Conservation (phyloP, 2,329 filamentous ascomycete genomes). For the Clonostachys byssicola region DNA sequence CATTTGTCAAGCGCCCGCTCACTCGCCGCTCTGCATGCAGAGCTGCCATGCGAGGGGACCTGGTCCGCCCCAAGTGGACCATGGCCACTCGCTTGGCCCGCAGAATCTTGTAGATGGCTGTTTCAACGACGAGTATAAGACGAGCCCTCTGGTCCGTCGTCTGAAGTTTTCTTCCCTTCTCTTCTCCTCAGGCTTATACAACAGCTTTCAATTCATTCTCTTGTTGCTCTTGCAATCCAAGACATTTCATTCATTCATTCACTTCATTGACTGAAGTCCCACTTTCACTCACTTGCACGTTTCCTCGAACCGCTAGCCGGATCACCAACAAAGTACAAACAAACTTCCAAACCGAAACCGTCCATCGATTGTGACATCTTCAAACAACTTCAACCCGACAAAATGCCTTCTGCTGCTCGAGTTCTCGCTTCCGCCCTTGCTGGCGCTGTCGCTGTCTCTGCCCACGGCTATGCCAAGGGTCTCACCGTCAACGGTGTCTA, state of each 20-base stretch:
- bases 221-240: constrained; percentile 9
- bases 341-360: too few relatives aligned
- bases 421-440: constrained; percentile 14
- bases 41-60: too few relatives aligned
- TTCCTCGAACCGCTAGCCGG: constrained; percentile 11
- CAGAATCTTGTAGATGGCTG: too few relatives aligned
- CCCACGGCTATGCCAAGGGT: constrained; percentile 2
- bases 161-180: background rate
- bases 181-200: constrained; percentile 12
- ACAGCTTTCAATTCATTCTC: constrained; percentile 16
- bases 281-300: constrained; percentile 9
- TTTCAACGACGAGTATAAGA: too few relatives aligned
- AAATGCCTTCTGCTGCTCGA: constrained; percentile 17
- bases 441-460: constrained; percentile 5
- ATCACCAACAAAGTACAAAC: too few relatives aligned
- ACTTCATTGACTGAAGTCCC: constrained; percentile 23
- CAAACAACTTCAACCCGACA: constrained; percentile 1
- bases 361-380: constrained; percentile 1
- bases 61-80: too few relatives aligned
- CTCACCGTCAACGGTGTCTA: background rate
- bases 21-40: too few relatives aligned
- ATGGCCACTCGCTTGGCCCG: background rate
- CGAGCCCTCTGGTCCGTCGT: too few relatives aligned
- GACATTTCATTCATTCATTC: constrained; percentile 10
- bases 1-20: too few relatives aligned